Evolutionary conservation across 2,329 filamentous ascomycete species (phyloP).

Genomic region (Malbranchea zuffiana): DNA sequence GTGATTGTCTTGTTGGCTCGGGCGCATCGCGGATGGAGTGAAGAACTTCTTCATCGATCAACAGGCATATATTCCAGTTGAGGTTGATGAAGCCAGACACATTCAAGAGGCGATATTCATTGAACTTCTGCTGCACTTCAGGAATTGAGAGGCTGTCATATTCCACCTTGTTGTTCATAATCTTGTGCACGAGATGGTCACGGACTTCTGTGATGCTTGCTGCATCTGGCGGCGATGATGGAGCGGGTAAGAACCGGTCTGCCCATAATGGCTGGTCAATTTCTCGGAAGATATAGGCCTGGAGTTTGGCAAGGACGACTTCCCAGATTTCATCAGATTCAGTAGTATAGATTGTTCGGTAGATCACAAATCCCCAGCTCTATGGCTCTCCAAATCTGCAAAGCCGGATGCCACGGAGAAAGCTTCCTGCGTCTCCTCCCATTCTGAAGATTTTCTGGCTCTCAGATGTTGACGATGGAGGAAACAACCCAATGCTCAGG

Average conservation of each 20-base stretch:
- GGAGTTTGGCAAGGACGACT: conserved; percentile 13
- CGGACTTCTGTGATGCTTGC: background rate
- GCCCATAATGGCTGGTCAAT: conserved; percentile 7
- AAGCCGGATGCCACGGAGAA: background rate
- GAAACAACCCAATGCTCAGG: too few species aligned
- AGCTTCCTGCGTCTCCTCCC: background rate
- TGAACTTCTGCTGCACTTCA: background rate
- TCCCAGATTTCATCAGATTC: conserved; percentile 16
- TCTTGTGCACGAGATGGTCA: background rate
- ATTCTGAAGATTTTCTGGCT: background rate
- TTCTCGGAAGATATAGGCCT: conserved; percentile 11
- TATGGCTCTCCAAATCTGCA: background rate
- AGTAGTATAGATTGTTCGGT: conserved; percentile 17
- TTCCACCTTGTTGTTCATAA: conserved; percentile 1
- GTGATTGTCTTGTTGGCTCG: conserved; percentile 3
- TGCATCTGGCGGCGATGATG: background rate
- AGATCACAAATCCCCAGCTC: conserved; percentile 17
- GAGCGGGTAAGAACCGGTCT: background rate
- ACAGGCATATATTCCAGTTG: conserved; percentile 5
- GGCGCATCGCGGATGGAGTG: conserved; percentile 6
- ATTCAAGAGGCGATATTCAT: too few species aligned
- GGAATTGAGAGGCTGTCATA: background rate
- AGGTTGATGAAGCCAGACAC: too few species aligned
- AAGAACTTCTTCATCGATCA: conserved; percentile 8
- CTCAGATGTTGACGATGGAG: too few species aligned